Conservation (phyloP, 2,329 filamentous ascomycete species). For the Fusarium virguliforme region DNA sequence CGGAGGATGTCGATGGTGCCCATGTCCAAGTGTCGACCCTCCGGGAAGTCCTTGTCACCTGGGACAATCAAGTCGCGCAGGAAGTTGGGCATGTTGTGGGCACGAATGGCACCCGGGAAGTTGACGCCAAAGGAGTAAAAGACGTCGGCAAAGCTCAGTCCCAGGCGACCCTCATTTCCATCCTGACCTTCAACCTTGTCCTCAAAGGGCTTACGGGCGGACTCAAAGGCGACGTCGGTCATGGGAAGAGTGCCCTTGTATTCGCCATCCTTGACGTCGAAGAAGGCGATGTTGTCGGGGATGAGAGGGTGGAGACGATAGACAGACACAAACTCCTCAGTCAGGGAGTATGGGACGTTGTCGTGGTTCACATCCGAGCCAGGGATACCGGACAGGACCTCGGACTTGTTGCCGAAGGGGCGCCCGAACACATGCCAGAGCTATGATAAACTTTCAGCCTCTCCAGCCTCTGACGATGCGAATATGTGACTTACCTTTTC, state of each 20-base stretch:
- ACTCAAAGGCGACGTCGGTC: slow-evolving; percentile 23
- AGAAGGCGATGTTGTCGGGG: slow-evolving; percentile 30
- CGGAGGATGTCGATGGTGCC: slow-evolving; percentile 37
- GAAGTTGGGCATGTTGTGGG: slow-evolving; percentile 37
- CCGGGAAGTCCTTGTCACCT: slow-evolving; percentile 19
- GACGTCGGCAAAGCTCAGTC: slow-evolving; percentile 23
- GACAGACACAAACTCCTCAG: slow-evolving; percentile 35
- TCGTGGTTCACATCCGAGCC: slow-evolving; percentile 32
- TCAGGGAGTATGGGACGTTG: slow-evolving; percentile 20
- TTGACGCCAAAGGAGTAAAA: slow-evolving; percentile 38
- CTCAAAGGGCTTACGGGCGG: slow-evolving; percentile 23
- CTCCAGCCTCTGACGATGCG: accelerated
- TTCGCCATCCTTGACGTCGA: slow-evolving; percentile 21
- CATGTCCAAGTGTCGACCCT: slow-evolving; percentile 28
- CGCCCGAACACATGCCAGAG: slow-evolving; percentile 30
- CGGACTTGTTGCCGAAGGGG: slow-evolving; percentile 32
- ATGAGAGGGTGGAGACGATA: slow-evolving; percentile 35
- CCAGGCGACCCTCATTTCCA: not conserved
- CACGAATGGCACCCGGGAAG: slow-evolving; percentile 28
- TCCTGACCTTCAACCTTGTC: not conserved
- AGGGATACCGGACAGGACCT: slow-evolving; percentile 34
- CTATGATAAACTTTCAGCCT: not conserved
- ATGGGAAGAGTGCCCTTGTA: slow-evolving; percentile 25
- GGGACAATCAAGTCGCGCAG: slow-evolving; percentile 23
- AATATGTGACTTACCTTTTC: slow-evolving; percentile 22